Conservation (phyloP, 257 asterid genomes). For the Capsicum rhomboideum region DNA sequence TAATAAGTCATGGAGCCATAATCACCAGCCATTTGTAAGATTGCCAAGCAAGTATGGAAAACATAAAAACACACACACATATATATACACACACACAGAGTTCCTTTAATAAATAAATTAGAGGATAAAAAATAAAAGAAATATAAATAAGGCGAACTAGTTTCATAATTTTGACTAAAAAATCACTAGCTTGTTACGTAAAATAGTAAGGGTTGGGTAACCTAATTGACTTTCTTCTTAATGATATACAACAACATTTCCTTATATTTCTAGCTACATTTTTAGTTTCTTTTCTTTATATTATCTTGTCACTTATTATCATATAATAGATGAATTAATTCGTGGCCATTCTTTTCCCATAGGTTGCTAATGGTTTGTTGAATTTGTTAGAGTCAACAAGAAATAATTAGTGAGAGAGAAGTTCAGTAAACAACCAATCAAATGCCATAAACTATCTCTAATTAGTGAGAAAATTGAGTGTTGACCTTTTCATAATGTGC, state of each 20-base stretch:
- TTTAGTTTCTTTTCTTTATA: not conserved
- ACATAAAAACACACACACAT: not conserved
- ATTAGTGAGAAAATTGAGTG: not conserved
- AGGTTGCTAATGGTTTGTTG: not conserved
- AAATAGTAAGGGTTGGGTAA: not conserved
- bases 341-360: not conserved
- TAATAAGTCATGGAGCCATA: not conserved
- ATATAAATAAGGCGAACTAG: not conserved
- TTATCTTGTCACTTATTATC: not conserved
- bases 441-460: not conserved
- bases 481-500: conserved; percentile 10
- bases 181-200: not conserved
- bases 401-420: not conserved
- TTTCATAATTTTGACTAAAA: not conserved
- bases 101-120: not conserved
- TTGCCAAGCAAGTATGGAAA: not conserved
- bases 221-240: conserved; percentile 1
- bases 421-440: not conserved
- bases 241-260: not conserved
- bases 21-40: not conserved
- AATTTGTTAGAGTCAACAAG: not conserved
- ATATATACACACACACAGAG: too few relatives aligned
- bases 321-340: not conserved
- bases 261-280: not conserved
- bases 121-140: not conserved